Evolutionary conservation across 371 early-diverging fungal genomes (phyloP).

Genomic region (Mortierella sp.): DNA sequence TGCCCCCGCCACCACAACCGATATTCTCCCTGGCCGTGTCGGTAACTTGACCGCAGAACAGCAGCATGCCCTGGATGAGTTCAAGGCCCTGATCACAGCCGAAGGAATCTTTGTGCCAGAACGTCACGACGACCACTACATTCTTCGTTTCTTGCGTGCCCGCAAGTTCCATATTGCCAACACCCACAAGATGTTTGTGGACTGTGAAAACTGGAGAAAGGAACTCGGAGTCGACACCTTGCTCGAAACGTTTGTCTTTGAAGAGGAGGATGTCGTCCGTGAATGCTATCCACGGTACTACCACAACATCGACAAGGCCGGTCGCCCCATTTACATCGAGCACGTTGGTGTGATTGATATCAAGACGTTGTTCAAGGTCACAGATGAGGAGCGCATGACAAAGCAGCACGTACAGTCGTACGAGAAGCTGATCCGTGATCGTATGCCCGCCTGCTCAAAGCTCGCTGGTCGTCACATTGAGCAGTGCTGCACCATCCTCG

Average conservation of each 20-base stretch:
- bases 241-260: constrained; percentile 58
- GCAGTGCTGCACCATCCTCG: constrained; percentile 77
- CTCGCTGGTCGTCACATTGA: constrained; percentile 68
- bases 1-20: constrained; percentile 8
- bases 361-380: constrained; percentile 67
- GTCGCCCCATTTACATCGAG: constrained; percentile 82
- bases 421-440: constrained; percentile 68
- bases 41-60: constrained; percentile 70
- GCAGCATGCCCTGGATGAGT: constrained; percentile 61
- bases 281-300: constrained; percentile 78
- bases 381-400: constrained; percentile 70
- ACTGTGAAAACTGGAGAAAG: constrained; percentile 72
- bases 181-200: constrained; percentile 74
- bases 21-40: constrained; percentile 60
- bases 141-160: constrained; percentile 80
- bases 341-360: constrained; percentile 68
- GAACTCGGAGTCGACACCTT: constrained; percentile 62
- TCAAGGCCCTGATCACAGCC: constrained; percentile 60
- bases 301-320: constrained; percentile 78
- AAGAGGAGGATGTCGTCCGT: constrained; percentile 59
- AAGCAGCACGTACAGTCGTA: constrained; percentile 75
- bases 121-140: constrained; percentile 71
- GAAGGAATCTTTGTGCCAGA: constrained; percentile 61
- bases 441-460: constrained; percentile 69
- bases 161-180: constrained; percentile 70